phyloP scores from a whole-genome alignment of 2,329 filamentous ascomycete genomes.

The Cordyceps cateniannulata region DNA sequence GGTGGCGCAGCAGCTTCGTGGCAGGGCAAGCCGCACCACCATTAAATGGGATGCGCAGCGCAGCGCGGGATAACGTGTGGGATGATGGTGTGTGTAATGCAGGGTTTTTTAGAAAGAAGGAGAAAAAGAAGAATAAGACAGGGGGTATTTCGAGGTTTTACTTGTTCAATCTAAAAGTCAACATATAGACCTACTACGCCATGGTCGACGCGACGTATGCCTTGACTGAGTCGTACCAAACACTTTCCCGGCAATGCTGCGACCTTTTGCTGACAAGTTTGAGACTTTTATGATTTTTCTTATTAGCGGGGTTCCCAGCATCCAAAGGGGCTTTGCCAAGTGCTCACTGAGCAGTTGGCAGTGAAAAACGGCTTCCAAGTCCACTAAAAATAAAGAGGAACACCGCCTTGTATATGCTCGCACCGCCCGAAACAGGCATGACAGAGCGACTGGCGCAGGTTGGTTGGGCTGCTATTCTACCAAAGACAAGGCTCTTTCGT shows the following conservation, averaged over 20 bases:
- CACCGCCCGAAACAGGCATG: not conserved
- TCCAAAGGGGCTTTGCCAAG: not conserved
- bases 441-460: not conserved
- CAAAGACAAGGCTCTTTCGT: not conserved
- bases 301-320: not conserved
- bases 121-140: not conserved
- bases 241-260: no score
- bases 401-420: not conserved
- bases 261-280: no score
- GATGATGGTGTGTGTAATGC: not conserved
- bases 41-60: not conserved
- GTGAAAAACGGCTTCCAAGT: not conserved
- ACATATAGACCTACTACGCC: no score
- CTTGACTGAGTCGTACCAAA: no score
- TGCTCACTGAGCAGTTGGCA: not conserved
- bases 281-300: not conserved
- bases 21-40: not conserved
- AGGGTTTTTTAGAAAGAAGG: not conserved
- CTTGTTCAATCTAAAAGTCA: no score
- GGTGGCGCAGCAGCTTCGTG: constrained; percentile 4
- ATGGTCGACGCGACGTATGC: no score
- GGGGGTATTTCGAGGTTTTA: no score
- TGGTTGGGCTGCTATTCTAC: not conserved
- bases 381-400: not conserved
- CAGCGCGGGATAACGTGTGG: not conserved